Base-by-base conservation (phyloP, 805 yeast species). In the Vanderwaltozyma verrucispora region DNA sequence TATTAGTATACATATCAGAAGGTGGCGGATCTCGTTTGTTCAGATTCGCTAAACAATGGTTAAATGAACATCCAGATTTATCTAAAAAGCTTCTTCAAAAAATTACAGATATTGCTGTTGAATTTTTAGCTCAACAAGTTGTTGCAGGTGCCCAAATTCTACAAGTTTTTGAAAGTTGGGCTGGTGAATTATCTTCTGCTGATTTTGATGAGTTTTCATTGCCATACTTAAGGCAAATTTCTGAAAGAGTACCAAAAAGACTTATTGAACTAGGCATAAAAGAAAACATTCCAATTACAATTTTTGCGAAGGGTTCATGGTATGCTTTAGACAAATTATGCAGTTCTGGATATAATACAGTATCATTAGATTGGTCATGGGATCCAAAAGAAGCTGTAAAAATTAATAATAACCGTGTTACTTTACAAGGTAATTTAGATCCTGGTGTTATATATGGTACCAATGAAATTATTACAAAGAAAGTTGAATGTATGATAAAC, bases 71-170 rank as follows among this genome's bases (percentile, higher is more conserved):
- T 56, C 83, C 94, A 20, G 74, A 77, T 40, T 79, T 74, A 35
- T 65, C 92, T 3, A 85, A 84, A 50, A 59, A 66, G 48, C 64
- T 92, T 41, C 67, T 92, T 44, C 83, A 79, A 58, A 77, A 76
- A 40, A 77, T 80, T 45, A 81, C 96, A 18, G 89, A 85, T 43
- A 86, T 83, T 21, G 92, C 96, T 38, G 68, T 89, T 28, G 97
- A 89, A 59, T 92, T 89, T 55, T 70, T 92, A 53, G 94, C 95
- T 3, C 83, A 80, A 52, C 98, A 92, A 63, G 95, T 92, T 32
- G 76, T 78, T 48, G 98, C 98, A 2, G 98, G 98, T 49, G 97
- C 97, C 26, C 98, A 92, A 66, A 87, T 92, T 79, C 70, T 92
- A 43, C 98, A 92, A 63, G 87, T 92, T 26, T 92, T 92, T 56